Percentiles rank a stretch among this genome's conserved stretches.
Evolutionary conservation across 257 asterid genomes (phyloP).

Genomic region (Penstemon eatonii): DNA sequence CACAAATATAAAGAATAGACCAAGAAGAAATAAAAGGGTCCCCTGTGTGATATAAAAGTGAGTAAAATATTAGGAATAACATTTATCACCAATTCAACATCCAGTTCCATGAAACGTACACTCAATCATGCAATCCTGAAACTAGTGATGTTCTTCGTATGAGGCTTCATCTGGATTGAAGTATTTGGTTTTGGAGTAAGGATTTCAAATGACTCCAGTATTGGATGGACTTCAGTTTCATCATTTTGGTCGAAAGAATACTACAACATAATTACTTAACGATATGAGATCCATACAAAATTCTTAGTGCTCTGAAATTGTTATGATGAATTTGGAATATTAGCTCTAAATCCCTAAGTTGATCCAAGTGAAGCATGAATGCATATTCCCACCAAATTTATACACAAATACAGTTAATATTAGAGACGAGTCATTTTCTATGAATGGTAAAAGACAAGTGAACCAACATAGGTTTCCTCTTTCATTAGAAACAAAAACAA

Average conservation of each 20-base stretch:
- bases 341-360: too few relatives aligned
- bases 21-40: slow-evolving; percentile 64
- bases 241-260: too few relatives aligned
- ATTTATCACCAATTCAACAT: slow-evolving; percentile 5
- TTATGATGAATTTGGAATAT: too few relatives aligned
- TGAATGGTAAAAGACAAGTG: slow-evolving; percentile 8
- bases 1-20: slow-evolving; percentile 70
- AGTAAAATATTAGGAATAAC: slow-evolving; percentile 1
- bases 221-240: too few relatives aligned
- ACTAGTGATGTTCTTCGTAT: slow-evolving; percentile 1
- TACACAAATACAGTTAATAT: neutral
- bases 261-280: too few relatives aligned
- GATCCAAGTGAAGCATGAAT: neutral
- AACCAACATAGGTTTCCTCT: neutral
- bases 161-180: neutral
- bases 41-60: slow-evolving; percentile 45
- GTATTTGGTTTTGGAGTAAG: too few relatives aligned
- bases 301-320: too few relatives aligned
- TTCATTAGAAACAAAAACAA: neutral
- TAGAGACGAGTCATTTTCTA: neutral
- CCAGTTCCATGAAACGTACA: neutral
- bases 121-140: slow-evolving; percentile 11
- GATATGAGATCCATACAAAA: too few relatives aligned
- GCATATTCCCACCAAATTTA: slow-evolving; percentile 3
- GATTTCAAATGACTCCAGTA: too few relatives aligned